Evolutionary conservation across 1,284 basidiomycete species (phyloP).

Genomic region (Naganishia sp.): DNA sequence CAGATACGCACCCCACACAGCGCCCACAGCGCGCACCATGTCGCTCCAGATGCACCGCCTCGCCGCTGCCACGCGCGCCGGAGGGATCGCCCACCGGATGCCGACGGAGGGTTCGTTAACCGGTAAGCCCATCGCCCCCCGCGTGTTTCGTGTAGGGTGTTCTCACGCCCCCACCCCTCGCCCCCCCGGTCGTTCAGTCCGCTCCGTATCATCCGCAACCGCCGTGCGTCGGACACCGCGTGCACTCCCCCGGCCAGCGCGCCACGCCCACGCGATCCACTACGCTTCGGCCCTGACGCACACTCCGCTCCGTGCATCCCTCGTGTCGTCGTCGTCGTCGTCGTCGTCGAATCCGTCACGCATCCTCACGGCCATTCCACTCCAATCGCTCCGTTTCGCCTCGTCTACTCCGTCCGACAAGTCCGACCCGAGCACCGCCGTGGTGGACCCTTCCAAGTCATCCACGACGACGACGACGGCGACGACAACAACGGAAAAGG

Average conservation of each 20-base stretch:
- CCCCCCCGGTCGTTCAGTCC: not conserved
- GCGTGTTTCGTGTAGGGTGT: not conserved
- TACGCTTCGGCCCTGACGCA: constrained; percentile 15
- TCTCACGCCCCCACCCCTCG: not conserved
- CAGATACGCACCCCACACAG: constrained; percentile 7
- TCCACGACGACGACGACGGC: constrained; percentile 9
- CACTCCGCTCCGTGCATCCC: not conserved
- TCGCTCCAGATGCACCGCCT: not conserved
- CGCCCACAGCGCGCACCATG: not conserved
- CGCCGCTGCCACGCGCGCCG: not conserved
- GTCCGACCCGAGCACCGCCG: not conserved
- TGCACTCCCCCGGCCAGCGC: not conserved
- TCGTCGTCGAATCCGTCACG: not conserved
- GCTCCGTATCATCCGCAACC: not conserved
- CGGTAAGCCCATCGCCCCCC: not conserved
- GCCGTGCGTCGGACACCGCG: constrained; percentile 1
- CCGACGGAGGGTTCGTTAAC: not conserved
- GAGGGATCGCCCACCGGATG: constrained; percentile 4
- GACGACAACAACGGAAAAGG: not conserved
- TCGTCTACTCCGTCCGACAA: constrained; percentile 6
- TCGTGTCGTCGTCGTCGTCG: too few relatives aligned
- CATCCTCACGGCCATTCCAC: constrained; percentile 21
- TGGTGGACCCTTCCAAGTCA: constrained; percentile 1
- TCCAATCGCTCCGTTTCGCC: constrained; percentile 29
- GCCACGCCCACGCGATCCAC: not conserved